Evolutionary conservation across 345 rosid species (phyloP).

Genomic region (Melaleuca alternifolia): DNA sequence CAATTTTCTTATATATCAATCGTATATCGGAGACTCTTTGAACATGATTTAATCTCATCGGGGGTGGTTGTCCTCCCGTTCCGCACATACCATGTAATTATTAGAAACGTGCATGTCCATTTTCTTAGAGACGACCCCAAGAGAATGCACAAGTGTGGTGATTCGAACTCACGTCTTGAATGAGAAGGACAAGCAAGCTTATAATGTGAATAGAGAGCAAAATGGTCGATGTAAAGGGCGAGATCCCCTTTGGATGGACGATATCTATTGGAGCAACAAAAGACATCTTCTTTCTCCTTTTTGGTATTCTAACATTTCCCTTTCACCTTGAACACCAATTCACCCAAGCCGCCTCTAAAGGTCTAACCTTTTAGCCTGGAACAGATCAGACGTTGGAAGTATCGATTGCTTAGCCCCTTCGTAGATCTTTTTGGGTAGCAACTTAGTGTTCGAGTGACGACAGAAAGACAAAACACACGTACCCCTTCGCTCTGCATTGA

Average conservation of each 20-base stretch:
- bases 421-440: background rate
- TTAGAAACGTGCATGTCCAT: rapidly evolving
- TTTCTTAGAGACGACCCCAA: background rate
- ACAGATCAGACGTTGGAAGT: background rate
- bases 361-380: background rate
- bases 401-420: background rate
- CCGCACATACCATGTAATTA: no score
- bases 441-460: background rate
- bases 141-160: background rate
- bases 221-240: background rate
- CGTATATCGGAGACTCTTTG: rapidly evolving
- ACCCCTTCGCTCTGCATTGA: background rate
- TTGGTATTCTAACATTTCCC: background rate
- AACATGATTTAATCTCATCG: background rate
- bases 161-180: background rate
- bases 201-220: background rate
- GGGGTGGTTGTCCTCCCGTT: background rate
- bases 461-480: background rate
- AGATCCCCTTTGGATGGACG: background rate
- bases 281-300: background rate
- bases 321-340: background rate
- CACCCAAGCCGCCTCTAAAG: background rate
- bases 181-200: background rate
- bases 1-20: background rate
- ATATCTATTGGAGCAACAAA: background rate